These are phyloP conservation scores for Vicia sativa DNA, from an alignment of 306 rosid species.

Conservation along the genomic window DNA sequence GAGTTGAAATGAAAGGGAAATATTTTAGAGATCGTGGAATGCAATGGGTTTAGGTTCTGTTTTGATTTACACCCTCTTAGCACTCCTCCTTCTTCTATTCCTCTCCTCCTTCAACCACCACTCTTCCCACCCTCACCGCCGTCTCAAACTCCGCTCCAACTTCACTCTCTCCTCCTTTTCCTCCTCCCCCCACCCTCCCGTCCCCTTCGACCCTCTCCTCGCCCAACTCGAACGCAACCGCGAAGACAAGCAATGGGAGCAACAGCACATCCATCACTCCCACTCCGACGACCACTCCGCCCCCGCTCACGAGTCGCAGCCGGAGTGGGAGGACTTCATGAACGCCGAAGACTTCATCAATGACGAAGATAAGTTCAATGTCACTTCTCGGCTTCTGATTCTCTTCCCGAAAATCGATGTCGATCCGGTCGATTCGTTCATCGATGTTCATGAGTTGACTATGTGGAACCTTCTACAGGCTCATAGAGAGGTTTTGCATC, in stretches of 20 bases:
- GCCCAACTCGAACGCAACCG: constrained; percentile 91
- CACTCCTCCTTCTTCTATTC: constrained; percentile 56
- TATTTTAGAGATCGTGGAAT: background rate
- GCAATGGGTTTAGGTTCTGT: constrained; percentile 69
- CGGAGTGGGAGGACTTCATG: constrained; percentile 92
- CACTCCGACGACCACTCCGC: constrained; percentile 58
- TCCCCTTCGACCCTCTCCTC: constrained; percentile 84
- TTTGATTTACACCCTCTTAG: constrained; percentile 54
- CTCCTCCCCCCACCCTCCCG: constrained; percentile 40
- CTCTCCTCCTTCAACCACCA: constrained; percentile 49
- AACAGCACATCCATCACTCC: constrained; percentile 58
- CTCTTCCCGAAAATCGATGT: constrained; percentile 83
- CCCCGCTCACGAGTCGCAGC: constrained; percentile 77
- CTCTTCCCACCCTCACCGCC: constrained; percentile 68
- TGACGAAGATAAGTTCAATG: constrained; percentile 84
- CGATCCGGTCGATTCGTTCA: constrained; percentile 63
- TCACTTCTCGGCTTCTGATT: constrained; percentile 59
- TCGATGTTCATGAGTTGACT: constrained; percentile 69
- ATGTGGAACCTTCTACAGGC: constrained; percentile 81
- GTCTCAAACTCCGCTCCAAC: constrained; percentile 86
- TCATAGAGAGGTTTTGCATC: constrained; percentile 67
- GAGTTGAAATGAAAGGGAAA: background rate
- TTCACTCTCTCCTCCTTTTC: constrained; percentile 54
- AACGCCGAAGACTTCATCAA: constrained; percentile 86
- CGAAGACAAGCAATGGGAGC: constrained; percentile 89